These are phyloP conservation scores for Fusarium anthophilum DNA, from an alignment of 2,329 filamentous ascomycete genomes.

Conservation along the genomic window DNA sequence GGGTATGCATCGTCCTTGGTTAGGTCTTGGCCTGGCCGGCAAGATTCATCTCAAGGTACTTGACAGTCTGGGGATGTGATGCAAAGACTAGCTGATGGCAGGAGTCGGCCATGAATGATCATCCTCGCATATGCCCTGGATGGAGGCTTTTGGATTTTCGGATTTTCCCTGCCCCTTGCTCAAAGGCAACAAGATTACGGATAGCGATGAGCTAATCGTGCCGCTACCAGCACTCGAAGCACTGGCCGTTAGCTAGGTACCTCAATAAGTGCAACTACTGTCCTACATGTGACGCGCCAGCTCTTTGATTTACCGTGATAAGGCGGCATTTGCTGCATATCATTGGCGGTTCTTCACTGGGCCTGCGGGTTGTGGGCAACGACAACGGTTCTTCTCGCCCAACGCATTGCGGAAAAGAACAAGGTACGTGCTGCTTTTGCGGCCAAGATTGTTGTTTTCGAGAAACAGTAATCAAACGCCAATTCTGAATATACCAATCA, in stretches of 20 bases:
- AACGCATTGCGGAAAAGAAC: slow-evolving; percentile 22
- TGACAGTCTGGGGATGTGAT: slow-evolving; percentile 16
- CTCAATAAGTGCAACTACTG: not conserved
- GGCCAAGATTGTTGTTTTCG: not conserved
- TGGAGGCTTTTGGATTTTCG: slow-evolving; percentile 9
- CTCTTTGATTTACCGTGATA: slow-evolving; percentile 9
- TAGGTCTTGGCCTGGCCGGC: not conserved
- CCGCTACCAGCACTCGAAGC: slow-evolving; percentile 20
- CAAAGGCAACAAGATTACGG: not conserved
- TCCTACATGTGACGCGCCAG: slow-evolving; percentile 16
- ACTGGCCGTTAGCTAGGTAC: not conserved
- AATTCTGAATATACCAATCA: slow-evolving; percentile 26
- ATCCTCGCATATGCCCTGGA: not conserved
- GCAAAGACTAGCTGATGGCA: slow-evolving; percentile 8
- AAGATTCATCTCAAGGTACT: not conserved
- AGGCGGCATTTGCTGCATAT: slow-evolving; percentile 11
- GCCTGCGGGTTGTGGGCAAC: slow-evolving; percentile 22
- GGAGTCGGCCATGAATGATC: not conserved
- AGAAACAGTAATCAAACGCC: slow-evolving; percentile 33
- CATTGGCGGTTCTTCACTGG: slow-evolving; percentile 24
- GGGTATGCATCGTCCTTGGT: not conserved
- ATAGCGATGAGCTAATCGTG: slow-evolving; percentile 12
- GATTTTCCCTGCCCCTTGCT: slow-evolving; percentile 13
- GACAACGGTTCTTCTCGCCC: slow-evolving; percentile 23
- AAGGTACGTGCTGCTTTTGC: slow-evolving; percentile 13